Evolutionary conservation across 2,329 filamentous ascomycete species (phyloP).

Genomic region (Fusarium sp.): DNA sequence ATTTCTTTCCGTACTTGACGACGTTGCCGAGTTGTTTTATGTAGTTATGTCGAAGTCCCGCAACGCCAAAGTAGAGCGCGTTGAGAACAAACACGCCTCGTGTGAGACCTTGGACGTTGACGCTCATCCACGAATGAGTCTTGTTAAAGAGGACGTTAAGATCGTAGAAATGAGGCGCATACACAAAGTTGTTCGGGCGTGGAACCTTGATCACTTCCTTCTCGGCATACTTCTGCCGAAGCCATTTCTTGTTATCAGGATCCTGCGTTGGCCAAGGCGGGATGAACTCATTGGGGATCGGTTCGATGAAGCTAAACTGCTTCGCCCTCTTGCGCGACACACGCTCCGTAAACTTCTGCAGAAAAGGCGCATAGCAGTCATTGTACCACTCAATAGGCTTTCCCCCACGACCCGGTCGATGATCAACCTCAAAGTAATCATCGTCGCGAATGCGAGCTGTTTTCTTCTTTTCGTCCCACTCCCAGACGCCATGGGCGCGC

Average conservation of each 20-base stretch:
- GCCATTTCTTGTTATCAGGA: slow-evolving; percentile 10
- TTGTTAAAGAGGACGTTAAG: slow-evolving; percentile 53
- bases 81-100: slow-evolving; percentile 52
- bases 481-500: slow-evolving; percentile 51
- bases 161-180: slow-evolving; percentile 55
- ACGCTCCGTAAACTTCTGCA: slow-evolving; percentile 48
- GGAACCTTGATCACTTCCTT: slow-evolving; percentile 41
- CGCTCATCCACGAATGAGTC: slow-evolving; percentile 48
- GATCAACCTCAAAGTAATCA: slow-evolving; percentile 52
- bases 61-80: slow-evolving; percentile 52
- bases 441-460: slow-evolving; percentile 39
- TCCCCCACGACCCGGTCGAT: slow-evolving; percentile 49
- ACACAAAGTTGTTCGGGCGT: slow-evolving; percentile 49
- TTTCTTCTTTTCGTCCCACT: slow-evolving; percentile 47
- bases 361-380: slow-evolving; percentile 54
- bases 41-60: slow-evolving; percentile 52
- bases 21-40: slow-evolving; percentile 50
- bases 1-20: slow-evolving; percentile 45
- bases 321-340: slow-evolving; percentile 43
- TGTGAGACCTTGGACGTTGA: slow-evolving; percentile 53
- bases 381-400: slow-evolving; percentile 52
- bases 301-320: slow-evolving; percentile 51
- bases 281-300: slow-evolving; percentile 54
- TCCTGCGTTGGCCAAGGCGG: slow-evolving; percentile 47
- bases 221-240: slow-evolving; percentile 39